Percentiles rank a stretch among this genome's conserved stretches.
These are phyloP conservation scores for Pleurotus salmoneostramineus DNA, from an alignment of 768 basidiomycete species.

Conservation along the genomic window DNA sequence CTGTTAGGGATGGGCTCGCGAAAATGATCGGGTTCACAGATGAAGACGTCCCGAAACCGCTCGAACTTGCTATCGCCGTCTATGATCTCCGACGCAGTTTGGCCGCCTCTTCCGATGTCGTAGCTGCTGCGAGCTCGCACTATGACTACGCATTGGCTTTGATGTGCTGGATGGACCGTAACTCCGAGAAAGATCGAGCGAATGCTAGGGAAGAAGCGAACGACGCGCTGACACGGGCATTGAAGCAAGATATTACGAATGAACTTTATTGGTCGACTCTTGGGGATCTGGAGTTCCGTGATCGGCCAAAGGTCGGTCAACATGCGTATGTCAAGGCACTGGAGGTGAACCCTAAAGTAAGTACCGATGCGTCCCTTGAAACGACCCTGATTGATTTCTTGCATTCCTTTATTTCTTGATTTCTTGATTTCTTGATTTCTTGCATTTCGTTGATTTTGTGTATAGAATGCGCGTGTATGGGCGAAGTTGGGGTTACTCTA, in stretches of 20 bases:
- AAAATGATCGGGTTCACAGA: constrained; percentile 26
- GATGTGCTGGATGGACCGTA: constrained; percentile 38
- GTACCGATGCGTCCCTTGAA: not conserved
- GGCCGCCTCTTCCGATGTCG: constrained; percentile 47
- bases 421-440: too few relatives aligned
- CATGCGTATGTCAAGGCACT: constrained; percentile 90
- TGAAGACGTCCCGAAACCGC: constrained; percentile 22
- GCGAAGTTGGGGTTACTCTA: constrained; percentile 87
- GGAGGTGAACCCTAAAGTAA: constrained; percentile 81
- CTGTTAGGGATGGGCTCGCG: constrained; percentile 36
- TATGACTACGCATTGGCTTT: constrained; percentile 72
- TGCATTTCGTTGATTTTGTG: not conserved
- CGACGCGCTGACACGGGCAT: constrained; percentile 61
- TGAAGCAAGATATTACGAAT: constrained; percentile 70
- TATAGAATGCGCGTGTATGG: constrained; percentile 75
- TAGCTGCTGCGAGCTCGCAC: constrained; percentile 54
- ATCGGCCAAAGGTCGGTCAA: constrained; percentile 73
- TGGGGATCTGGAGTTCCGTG: constrained; percentile 66
- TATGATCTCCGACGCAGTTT: constrained; percentile 63
- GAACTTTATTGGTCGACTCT: constrained; percentile 80
- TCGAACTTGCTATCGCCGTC: constrained; percentile 48
- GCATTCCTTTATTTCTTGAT: too few relatives aligned
- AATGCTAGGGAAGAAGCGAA: constrained; percentile 37
- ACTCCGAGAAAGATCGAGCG: constrained; percentile 24
- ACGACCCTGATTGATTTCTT: too few relatives aligned